These are phyloP conservation scores for Hemerocallis citrina DNA, from an alignment of 106 monocot species.

Conservation along the genomic window DNA sequence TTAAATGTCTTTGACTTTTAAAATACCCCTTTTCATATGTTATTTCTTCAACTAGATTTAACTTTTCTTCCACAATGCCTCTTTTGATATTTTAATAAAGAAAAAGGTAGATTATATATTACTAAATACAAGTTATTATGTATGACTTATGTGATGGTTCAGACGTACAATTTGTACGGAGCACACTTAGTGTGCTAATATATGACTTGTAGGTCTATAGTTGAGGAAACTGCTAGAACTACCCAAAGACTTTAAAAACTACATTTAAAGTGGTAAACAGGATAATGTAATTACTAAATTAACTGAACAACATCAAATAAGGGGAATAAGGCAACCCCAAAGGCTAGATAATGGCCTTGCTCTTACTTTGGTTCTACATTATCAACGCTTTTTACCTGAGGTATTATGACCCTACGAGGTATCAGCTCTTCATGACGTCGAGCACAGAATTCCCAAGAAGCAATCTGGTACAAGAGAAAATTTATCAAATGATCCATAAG, in stretches of 20 bases:
- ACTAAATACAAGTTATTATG: no score
- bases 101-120: no score
- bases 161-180: neutral
- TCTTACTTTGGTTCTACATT: neutral
- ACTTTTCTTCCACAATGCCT: no score
- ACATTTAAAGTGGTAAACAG: neutral
- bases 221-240: neutral
- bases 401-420: slow-evolving; percentile 74
- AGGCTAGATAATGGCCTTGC: neutral
- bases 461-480: slow-evolving; percentile 34
- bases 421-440: slow-evolving; percentile 91
- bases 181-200: neutral
- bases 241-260: neutral
- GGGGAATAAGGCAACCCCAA: neutral
- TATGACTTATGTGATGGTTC: neutral
- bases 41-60: no score
- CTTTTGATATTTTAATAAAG: no score
- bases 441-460: slow-evolving; percentile 95
- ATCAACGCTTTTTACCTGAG: slow-evolving; percentile 48
- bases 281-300: neutral
- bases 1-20: no score
- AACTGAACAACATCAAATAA: neutral
- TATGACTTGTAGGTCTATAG: neutral
- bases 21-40: no score
- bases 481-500: neutral